A percentile compares a stretch with the other conserved stretches of the same genome.
These are phyloP conservation scores for Botrytis medusae DNA, from an alignment of 2,329 filamentous ascomycete species.

Conservation along the genomic window DNA sequence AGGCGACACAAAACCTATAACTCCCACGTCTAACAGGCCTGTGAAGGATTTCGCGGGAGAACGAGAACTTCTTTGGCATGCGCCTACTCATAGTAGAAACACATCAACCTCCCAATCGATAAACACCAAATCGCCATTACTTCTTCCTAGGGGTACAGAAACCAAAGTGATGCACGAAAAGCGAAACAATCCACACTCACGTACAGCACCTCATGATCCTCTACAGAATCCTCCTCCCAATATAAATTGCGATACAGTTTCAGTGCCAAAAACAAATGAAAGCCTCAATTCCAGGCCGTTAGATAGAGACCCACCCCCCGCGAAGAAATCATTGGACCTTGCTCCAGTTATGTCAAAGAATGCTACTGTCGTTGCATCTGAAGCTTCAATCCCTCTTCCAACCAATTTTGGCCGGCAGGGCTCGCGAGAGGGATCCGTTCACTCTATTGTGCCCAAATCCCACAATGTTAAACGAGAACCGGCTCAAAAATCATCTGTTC, in stretches of 20 bases:
- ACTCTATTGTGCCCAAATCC: background rate
- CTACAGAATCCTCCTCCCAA: no score
- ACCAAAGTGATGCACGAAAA: background rate
- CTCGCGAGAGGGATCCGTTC: background rate
- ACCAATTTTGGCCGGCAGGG: background rate
- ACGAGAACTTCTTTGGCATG: slow-evolving; percentile 14
- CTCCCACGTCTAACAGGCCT: background rate
- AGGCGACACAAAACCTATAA: background rate
- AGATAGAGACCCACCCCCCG: no score
- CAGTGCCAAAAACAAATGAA: background rate
- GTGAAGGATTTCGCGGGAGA: background rate
- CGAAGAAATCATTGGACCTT: background rate
- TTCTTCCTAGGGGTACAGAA: background rate
- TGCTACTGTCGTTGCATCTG: background rate
- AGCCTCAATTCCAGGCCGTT: background rate
- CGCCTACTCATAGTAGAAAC: background rate
- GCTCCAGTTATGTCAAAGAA: background rate
- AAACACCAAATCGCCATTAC: background rate
- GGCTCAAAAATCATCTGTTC: background rate
- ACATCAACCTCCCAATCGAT: background rate
- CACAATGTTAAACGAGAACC: background rate
- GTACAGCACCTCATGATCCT: background rate
- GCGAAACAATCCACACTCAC: background rate
- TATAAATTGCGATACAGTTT: no score
- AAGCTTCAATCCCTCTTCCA: background rate